A percentile compares a stretch with the other conserved stretches of the same genome.
phyloP scores from a whole-genome alignment of 2,329 filamentous ascomycete species.

The Hymenotorrendiella dingleyae region DNA sequence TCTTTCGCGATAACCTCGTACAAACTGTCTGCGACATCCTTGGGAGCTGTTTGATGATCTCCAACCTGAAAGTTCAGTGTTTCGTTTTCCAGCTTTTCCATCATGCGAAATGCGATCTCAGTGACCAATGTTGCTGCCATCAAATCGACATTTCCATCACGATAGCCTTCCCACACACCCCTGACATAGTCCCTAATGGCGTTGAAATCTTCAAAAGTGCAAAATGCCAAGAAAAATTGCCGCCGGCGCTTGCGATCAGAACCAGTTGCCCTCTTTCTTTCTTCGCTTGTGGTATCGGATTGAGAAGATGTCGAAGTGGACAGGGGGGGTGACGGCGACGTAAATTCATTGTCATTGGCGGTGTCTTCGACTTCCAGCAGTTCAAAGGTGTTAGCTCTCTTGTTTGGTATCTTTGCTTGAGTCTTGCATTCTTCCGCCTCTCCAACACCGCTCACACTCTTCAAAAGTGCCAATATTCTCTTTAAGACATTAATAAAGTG shows the following conservation, averaged over 20 bases:
- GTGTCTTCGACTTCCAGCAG: neutral
- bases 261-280: neutral
- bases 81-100: too few species aligned
- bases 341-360: neutral
- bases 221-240: constrained; percentile 1
- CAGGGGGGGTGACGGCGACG: too few species aligned
- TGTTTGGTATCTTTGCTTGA: too few species aligned
- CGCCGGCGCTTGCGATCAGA: too few species aligned
- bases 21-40: too few species aligned
- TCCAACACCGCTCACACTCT: neutral
- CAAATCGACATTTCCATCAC: constrained; percentile 2
- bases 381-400: neutral
- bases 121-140: too few species aligned
- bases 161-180: constrained; percentile 1
- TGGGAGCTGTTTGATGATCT: too few species aligned
- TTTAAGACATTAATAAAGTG: neutral
- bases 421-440: neutral
- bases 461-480: neutral
- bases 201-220: neutral
- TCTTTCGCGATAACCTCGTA: too few species aligned
- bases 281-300: neutral
- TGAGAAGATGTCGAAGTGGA: neutral
- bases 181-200: neutral
- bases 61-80: too few species aligned
- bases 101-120: too few species aligned